Conservation (phyloP, 2,329 filamentous ascomycete genomes). For the Endocalyx cinctus region DNA sequence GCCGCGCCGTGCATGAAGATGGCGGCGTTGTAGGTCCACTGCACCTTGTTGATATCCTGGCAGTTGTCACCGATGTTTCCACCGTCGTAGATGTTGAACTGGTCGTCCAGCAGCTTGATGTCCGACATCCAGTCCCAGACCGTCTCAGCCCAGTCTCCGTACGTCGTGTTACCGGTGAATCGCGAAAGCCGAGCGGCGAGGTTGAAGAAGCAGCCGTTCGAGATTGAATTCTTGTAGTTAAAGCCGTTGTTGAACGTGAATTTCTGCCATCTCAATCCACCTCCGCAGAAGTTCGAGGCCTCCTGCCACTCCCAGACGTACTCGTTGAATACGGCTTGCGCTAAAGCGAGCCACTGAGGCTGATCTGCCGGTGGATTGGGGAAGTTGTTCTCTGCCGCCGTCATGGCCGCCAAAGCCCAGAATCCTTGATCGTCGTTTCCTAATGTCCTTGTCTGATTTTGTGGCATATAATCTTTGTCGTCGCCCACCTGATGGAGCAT, state of each 20-base stretch:
- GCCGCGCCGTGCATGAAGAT: constrained; percentile 59
- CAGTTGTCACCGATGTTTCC: constrained; percentile 41
- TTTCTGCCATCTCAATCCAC: constrained; percentile 83
- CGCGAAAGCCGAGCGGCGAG: constrained; percentile 66
- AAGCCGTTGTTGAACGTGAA: constrained; percentile 71
- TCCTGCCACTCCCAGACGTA: constrained; percentile 67
- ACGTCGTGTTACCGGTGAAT: constrained; percentile 76
- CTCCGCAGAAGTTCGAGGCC: constrained; percentile 52
- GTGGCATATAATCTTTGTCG: constrained; percentile 61
- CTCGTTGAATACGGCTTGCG: constrained; percentile 75
- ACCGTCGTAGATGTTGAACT: constrained; percentile 56
- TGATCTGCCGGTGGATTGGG: constrained; percentile 59
- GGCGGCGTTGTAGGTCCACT: constrained; percentile 69
- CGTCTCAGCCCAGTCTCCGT: constrained; percentile 68
- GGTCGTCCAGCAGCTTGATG: constrained; percentile 51
- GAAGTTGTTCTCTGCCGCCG: constrained; percentile 72
- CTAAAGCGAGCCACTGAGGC: constrained; percentile 73
- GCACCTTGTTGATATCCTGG: constrained; percentile 47
- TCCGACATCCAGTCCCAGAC: constrained; percentile 62
- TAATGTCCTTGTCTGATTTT: constrained; percentile 55
- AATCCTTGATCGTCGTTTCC: constrained; percentile 79
- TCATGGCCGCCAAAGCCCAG: constrained; percentile 80
- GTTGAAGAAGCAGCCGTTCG: constrained; percentile 68
- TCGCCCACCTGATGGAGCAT: constrained; percentile 57
- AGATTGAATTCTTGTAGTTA: constrained; percentile 65